Base-by-base conservation (phyloP, 2,329 filamentous ascomycete species). In the Neonectria ditissima region DNA sequence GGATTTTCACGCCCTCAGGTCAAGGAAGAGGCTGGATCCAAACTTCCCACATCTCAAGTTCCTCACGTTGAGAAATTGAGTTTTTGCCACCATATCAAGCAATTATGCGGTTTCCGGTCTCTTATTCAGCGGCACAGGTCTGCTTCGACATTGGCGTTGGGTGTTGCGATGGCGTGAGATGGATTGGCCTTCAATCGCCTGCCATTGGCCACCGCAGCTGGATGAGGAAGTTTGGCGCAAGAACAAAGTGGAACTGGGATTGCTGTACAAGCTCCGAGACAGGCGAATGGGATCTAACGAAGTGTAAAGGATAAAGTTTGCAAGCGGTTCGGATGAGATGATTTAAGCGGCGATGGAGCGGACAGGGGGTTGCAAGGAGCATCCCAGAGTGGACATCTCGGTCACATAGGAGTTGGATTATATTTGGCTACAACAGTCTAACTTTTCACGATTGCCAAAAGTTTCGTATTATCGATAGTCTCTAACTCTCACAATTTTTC, bases 41-140 rank as follows among this genome's bases (percentile, higher is more conserved):
- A 45, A 51, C 14, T 54, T 83, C 39, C 79, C 80, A 0, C 69
- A 74, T 2, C 74, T 84, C 4, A 74, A 75, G 39, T 74, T 77
- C 0, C 72, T 84, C 0, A 71, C 74, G 0, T 63, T 85, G 1
- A 79, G 80, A 0, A 78, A 77, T 2, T 80, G 78, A 50, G 74
- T 75, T 5, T 82, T 85, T 61, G 76, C 9, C 76, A 82, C 50
- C 77, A 26, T 26, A 26, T 26, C 24, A 26, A 20, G 32, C 43
- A 18, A 55, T 58, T 20, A 30, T 43, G 0, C 32, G 51, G n/a
- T n/a, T n/a, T n/a, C n/a, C n/a, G n/a, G n/a, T n/a, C n/a, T n/a
- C n/a, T n/a, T n/a, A n/a, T n/a, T n/a, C n/a, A n/a, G n/a, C n/a
- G n/a, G n/a, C n/a, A n/a, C n/a, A 63, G 24, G 26, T 59, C 6